Evolutionary conservation across 2,329 filamentous ascomycete species (phyloP), one percentile per base, ranked within the genome.

Genomic region (Lachnellula occidentalis): DNA sequence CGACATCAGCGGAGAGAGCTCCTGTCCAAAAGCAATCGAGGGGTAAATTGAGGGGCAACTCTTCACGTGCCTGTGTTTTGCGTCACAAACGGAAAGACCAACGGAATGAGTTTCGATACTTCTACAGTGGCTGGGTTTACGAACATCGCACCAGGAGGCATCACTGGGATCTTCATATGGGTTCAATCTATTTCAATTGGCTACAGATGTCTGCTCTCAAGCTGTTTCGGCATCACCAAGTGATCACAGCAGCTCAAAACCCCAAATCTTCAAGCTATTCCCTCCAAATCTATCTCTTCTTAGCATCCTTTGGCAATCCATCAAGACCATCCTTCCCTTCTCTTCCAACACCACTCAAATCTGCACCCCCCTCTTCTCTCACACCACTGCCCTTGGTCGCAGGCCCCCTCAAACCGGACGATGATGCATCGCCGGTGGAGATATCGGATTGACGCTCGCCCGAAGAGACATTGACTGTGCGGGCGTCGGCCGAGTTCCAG

Each of bases 401-500:
- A 3, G 83, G 81, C 55, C 74, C 82, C 19, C 80, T 74, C 49
- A 87, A 71, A 7, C 81, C 82, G 22, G 75, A 71, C 36, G 76
- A 71, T 12, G 78, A 72, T 2, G 71, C 75, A 19, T 70, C 70
- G 39, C 74, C 76, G 0, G 75, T 76, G 4, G 81, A 80, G 45
- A 83, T 72, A 58, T 79, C 76, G 50, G 74, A 78, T 61, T 79
- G 69, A 19, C 71, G 66, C 1, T 77, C 63, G 51, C 78, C 72
- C 19, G 61, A 22, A 17, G 86, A 86, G 47, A 88, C 82, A 67
- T 89, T 87, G 67, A 88, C 83, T 53, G 74, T 88, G 58, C 80
- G 74, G 34, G 78, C 78, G 65, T 92, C 87, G 49, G 80, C 76
- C 0, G 86, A 89, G 69, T 92, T 84, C 79, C 84, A 91, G 76